Evolutionary conservation across 257 asterid genomes (phyloP).

Genomic region (Lantana camara): DNA sequence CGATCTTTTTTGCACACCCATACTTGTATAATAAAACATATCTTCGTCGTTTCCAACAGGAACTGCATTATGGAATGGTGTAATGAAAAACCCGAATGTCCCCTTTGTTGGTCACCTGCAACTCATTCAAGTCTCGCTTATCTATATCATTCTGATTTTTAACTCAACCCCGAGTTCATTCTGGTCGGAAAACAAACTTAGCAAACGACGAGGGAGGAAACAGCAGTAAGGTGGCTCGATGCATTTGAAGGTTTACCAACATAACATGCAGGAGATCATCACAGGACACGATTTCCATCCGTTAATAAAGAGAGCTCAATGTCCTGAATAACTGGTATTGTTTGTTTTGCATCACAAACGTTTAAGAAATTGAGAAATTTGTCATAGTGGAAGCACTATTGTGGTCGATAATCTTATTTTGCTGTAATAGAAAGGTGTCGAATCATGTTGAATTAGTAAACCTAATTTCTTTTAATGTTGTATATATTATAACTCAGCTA

Average conservation of each 20-base stretch:
- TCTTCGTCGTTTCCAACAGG: constrained; percentile 54
- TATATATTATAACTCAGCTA: no score
- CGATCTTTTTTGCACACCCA: no score
- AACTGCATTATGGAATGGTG: constrained; percentile 99
- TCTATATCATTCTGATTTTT: constrained; percentile 89
- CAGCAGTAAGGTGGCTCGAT: no score
- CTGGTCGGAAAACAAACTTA: neutral
- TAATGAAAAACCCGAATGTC: constrained; percentile 97
- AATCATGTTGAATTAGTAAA: no score
- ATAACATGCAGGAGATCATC: no score
- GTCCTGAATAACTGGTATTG: neutral
- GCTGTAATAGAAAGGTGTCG: neutral
- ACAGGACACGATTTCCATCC: no score
- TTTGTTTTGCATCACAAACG: neutral
- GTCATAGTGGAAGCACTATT: neutral
- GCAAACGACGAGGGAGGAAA: neutral
- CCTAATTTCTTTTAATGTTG: no score
- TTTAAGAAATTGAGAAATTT: neutral
- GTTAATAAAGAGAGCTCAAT: neutral
- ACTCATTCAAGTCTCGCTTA: constrained; percentile 87
- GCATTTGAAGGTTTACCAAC: no score
- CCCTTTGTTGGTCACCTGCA: constrained; percentile 88
- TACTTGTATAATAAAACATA: no score
- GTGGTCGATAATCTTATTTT: neutral
- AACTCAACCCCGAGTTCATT: constrained; percentile 25